These are phyloP conservation scores for Thraustochytrium sp. DNA, from an alignment of 352 stramenopile species.

Conservation along the genomic window DNA sequence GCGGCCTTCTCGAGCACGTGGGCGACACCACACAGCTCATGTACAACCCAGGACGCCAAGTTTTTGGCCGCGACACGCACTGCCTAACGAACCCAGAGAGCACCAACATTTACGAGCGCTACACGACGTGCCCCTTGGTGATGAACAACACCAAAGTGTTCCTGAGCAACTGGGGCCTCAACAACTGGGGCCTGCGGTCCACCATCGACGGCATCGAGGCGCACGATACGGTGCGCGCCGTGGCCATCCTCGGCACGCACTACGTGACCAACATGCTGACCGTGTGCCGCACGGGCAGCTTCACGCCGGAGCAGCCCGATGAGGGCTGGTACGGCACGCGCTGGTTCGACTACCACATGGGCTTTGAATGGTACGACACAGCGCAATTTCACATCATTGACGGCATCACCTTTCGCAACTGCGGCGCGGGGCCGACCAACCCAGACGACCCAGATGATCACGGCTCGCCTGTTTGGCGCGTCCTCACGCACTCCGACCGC, in stretches of 20 bases:
- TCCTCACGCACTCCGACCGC: constrained; percentile 8
- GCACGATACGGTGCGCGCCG: background rate
- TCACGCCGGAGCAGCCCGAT: background rate
- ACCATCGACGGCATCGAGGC: background rate
- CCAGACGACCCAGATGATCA: too few species aligned
- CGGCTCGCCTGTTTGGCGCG: background rate
- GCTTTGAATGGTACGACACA: background rate
- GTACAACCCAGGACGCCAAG: too few species aligned
- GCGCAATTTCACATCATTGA: background rate
- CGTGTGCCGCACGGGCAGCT: background rate
- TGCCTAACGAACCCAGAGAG: too few species aligned
- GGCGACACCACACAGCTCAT: background rate
- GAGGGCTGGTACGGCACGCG: background rate
- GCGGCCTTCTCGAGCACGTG: background rate
- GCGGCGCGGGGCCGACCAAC: background rate
- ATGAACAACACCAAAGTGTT: constrained; percentile 17
- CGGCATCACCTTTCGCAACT: constrained; percentile 1
- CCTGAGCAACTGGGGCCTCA: background rate
- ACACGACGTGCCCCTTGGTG: too few species aligned
- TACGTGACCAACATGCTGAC: background rate
- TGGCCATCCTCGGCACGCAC: background rate
- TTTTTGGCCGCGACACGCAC: too few species aligned
- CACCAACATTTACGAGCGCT: too few species aligned
- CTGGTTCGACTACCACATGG: background rate
- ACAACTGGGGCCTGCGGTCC: background rate